Conservation (phyloP, 1,284 basidiomycete genomes). For the Fistulinella cinereoalba region DNA sequence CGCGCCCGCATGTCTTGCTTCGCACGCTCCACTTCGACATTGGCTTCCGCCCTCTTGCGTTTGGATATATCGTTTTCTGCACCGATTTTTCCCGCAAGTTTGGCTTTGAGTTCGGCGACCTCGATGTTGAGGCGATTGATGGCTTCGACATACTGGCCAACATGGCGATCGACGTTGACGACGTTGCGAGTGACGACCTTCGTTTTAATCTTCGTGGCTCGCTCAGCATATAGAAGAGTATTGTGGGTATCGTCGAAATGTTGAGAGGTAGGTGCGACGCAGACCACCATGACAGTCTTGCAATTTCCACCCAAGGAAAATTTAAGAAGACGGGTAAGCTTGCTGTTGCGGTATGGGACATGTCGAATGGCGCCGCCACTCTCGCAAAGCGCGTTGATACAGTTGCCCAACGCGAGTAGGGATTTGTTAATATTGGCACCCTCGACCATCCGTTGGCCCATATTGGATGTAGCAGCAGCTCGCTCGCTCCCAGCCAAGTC, state of each 20-base stretch:
- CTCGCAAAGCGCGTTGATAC: conserved; percentile 95
- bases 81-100: conserved; percentile 67
- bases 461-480: conserved; percentile 91
- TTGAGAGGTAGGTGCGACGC: conserved; percentile 87
- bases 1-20: conserved; percentile 68
- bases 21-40: conserved; percentile 65
- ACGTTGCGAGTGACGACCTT: conserved; percentile 91
- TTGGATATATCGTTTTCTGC: conserved; percentile 60
- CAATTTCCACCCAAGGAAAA: conserved; percentile 97
- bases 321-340: conserved; percentile 92
- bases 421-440: conserved; percentile 98
- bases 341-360: conserved; percentile 94
- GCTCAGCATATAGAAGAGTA: conserved; percentile 92
- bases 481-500: conserved; percentile 95
- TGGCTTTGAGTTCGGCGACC: conserved; percentile 83
- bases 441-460: conserved; percentile 97
- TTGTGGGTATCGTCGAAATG: conserved; percentile 99
- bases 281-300: conserved; percentile 98
- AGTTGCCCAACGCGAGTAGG: conserved; percentile 90
- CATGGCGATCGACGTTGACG: conserved; percentile 89
- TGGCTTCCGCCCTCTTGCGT: conserved; percentile 66
- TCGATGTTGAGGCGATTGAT: conserved; percentile 86
- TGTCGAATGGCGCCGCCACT: conserved; percentile 81
- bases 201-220: conserved; percentile 96
- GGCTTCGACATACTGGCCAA: conserved; percentile 90